These are phyloP conservation scores for Miscanthus sacchariflorus DNA, from an alignment of 202 grass and related monocot genomes.

Conservation along the genomic window DNA sequence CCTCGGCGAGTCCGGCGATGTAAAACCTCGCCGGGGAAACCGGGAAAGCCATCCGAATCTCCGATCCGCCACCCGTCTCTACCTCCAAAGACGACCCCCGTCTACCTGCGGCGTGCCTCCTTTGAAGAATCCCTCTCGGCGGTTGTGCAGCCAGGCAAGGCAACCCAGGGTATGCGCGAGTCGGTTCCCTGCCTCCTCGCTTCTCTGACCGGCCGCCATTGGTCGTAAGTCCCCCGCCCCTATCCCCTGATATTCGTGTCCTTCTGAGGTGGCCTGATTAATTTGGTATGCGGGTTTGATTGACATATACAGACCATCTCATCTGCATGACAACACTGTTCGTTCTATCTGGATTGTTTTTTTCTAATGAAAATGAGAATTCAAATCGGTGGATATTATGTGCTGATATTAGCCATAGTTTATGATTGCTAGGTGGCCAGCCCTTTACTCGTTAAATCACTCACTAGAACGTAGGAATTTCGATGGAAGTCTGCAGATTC, in stretches of 20 bases:
- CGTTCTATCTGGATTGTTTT: not conserved
- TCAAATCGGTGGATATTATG: not conserved
- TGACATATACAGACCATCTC: too few relatives aligned
- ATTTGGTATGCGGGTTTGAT: not conserved
- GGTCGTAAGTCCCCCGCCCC: not conserved
- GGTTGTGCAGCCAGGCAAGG: not conserved
- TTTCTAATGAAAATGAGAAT: not conserved
- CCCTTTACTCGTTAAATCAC: too few relatives aligned
- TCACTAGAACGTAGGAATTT: too few relatives aligned
- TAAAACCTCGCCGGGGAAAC: not conserved
- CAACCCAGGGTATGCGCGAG: too few relatives aligned
- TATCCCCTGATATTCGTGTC: not conserved
- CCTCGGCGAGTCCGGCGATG: not conserved
- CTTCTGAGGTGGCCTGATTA: not conserved
- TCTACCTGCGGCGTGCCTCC: not conserved
- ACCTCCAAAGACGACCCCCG: not conserved
- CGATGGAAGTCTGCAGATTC: too few relatives aligned
- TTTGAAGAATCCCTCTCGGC: not conserved
- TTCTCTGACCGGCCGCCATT: not conserved
- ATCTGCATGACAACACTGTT: not conserved
- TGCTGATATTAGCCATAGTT: not conserved
- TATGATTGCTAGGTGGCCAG: too few relatives aligned
- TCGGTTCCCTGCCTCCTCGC: not conserved
- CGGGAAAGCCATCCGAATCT: not conserved
- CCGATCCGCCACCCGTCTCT: not conserved